Evolutionary conservation across 495 filamentous ascomycete species (phyloP), one percentile per base, ranked within the genome.

Genomic region (Penicillium bovifimosum): DNA sequence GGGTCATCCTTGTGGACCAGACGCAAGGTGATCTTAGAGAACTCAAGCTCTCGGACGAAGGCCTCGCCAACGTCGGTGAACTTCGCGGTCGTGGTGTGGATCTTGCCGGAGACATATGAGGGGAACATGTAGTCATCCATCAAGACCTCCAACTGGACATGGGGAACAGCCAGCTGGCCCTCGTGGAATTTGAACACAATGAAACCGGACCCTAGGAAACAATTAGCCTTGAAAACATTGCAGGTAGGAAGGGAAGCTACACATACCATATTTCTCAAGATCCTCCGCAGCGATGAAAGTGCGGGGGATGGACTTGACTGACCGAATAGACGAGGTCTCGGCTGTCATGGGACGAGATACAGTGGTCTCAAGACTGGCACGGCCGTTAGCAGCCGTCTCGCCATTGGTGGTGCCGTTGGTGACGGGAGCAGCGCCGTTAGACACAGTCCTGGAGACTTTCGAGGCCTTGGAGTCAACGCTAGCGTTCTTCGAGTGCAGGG

Each of bases 121-220:
- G 93, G 88, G 78, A 92, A 97, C 39, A 87, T 79, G 79, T 91
- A 89, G 61, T 99, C 93, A 68, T 99, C 93, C 70, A 97, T 91
- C 40, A 95, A 63, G 16, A 97, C 83, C 62, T 99, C 91, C 31
- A 99, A 72, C 59, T 88, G 84, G 18, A 84, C 85, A 58, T 90
- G 80, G 41, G 75, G 82, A 50, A 87, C 84, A 13, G 86, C 78
- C 53, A 97, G 76, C 35, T 95, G 81, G 26, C 83, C 90, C 53
- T 96, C 90, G 60, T 96, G 85, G 51, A 99, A 79, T 62, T 90
- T 91, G 81, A 97, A 97, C 40, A 97, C 87, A 47, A 99, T 76
- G 43, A 99, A 80, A 34, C 93, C 93, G 45, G 90, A 92, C 67
- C 96, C 91, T 85, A 49, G 29, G 50, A 10, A 65, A n/a, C 11